Evolutionary conservation across 805 yeast genomes (phyloP).

Genomic region (Kluyveromyces wickerhamii): DNA sequence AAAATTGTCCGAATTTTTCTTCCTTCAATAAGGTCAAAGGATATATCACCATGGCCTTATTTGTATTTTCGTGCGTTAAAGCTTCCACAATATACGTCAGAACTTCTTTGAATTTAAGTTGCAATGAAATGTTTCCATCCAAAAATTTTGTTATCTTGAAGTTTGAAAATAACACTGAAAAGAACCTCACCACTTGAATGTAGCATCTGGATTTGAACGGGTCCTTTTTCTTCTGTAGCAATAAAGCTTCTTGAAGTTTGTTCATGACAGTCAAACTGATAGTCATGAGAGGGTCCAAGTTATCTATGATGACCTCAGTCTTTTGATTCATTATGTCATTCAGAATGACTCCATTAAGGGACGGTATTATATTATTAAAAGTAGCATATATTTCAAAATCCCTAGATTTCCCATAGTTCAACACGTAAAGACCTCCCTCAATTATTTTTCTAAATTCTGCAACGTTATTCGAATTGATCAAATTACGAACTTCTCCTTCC

Average conservation of each 20-base stretch:
- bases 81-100: slow-evolving; percentile 14
- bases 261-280: slow-evolving; percentile 14
- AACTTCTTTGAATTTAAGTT: slow-evolving; percentile 12
- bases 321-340: slow-evolving; percentile 15
- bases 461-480: slow-evolving; percentile 14
- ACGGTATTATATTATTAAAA: slow-evolving; percentile 23
- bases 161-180: slow-evolving; percentile 19
- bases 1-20: slow-evolving; percentile 19
- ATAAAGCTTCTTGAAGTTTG: slow-evolving; percentile 13
- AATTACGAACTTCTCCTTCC: slow-evolving; percentile 24
- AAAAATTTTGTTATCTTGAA: slow-evolving; percentile 16
- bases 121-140: slow-evolving; percentile 9
- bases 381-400: slow-evolving; percentile 29
- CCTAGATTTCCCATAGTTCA: slow-evolving; percentile 9
- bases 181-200: slow-evolving; percentile 25
- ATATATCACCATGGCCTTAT: slow-evolving; percentile 22
- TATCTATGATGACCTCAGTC: slow-evolving; percentile 13
- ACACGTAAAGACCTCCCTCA: slow-evolving; percentile 20
- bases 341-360: slow-evolving; percentile 1
- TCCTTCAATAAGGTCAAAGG: slow-evolving; percentile 22
- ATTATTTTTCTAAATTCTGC: slow-evolving; percentile 18
- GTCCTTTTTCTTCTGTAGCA: slow-evolving; percentile 15
- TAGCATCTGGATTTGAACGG: slow-evolving; percentile 25
- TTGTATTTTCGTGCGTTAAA: slow-evolving; percentile 17
- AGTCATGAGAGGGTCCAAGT: slow-evolving; percentile 11